Conservation (phyloP, 2,329 filamentous ascomycete species). For the Furcasterigmium sp. region DNA sequence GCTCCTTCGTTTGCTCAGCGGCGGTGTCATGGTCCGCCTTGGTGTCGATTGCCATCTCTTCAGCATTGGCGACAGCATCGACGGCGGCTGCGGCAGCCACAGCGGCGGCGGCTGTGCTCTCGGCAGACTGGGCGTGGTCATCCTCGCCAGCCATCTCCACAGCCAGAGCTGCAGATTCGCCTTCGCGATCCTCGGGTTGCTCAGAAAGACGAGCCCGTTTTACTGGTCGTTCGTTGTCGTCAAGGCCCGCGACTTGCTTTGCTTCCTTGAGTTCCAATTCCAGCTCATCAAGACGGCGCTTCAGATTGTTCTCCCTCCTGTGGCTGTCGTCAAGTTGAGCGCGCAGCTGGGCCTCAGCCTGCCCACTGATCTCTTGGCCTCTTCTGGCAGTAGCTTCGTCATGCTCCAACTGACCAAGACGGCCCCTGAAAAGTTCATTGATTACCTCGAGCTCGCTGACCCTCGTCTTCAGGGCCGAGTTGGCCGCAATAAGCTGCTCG, state of each 20-base stretch:
- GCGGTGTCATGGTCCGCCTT: neutral
- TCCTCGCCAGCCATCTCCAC: neutral
- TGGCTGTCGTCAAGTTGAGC: conserved; percentile 70
- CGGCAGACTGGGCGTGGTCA: neutral
- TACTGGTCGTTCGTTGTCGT: conserved; percentile 6
- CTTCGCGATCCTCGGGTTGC: neutral
- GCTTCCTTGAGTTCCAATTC: conserved; percentile 50
- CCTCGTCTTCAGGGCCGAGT: conserved; percentile 86
- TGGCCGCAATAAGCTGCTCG: conserved; percentile 73
- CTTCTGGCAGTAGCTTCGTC: conserved; percentile 65
- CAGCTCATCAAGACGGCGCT: conserved; percentile 74
- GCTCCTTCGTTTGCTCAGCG: too few relatives aligned
- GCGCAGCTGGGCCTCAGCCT: conserved; percentile 52
- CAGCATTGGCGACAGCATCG: neutral
- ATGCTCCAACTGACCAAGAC: conserved; percentile 73
- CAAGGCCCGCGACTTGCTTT: conserved; percentile 6
- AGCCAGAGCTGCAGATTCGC: neutral
- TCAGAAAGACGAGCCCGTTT: conserved; percentile 10
- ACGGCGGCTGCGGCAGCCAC: conserved; percentile 1
- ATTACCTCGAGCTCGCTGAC: conserved; percentile 95
- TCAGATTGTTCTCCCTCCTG: conserved; percentile 73
- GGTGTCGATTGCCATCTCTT: neutral
- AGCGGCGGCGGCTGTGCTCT: neutral
- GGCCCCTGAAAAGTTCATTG: conserved; percentile 73
- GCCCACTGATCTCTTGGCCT: conserved; percentile 50